Percentiles rank a stretch among this genome's conserved stretches.
These are phyloP conservation scores for Ceratobasidium papillatum DNA, from an alignment of 1,284 basidiomycete genomes.

Conservation along the genomic window DNA sequence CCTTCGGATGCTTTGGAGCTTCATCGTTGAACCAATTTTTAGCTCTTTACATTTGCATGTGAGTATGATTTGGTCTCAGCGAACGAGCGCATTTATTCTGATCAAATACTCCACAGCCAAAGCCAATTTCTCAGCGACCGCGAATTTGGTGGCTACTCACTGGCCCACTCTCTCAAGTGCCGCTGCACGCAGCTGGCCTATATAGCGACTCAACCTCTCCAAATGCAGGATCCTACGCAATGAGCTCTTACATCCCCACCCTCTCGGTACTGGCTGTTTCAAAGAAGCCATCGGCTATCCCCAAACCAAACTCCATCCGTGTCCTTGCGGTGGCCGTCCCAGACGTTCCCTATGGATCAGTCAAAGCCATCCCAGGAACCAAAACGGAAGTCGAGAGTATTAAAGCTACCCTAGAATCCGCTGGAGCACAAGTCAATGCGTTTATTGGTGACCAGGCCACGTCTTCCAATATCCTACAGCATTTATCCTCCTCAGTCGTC, in stretches of 20 bases:
- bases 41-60: not conserved
- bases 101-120: not conserved
- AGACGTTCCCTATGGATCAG: not conserved
- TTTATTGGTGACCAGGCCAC: not conserved
- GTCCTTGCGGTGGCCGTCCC: not conserved
- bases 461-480: not conserved
- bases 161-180: not conserved
- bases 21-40: not conserved
- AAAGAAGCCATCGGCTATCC: not conserved
- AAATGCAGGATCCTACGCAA: not conserved
- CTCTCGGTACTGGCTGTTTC: not conserved
- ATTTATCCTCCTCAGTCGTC: not conserved
- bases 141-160: not conserved
- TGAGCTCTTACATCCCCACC: not conserved
- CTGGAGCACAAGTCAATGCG: not conserved
- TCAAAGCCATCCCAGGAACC: not conserved
- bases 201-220: not conserved
- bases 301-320: not conserved
- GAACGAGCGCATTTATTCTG: not conserved
- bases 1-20: not conserved
- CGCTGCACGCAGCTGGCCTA: not conserved
- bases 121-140: not conserved
- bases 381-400: not conserved
- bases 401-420: not conserved
- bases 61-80: not conserved